Evolutionary conservation across 2,329 filamentous ascomycete species (phyloP).

Genomic region (Sclerotinia subarctica): DNA sequence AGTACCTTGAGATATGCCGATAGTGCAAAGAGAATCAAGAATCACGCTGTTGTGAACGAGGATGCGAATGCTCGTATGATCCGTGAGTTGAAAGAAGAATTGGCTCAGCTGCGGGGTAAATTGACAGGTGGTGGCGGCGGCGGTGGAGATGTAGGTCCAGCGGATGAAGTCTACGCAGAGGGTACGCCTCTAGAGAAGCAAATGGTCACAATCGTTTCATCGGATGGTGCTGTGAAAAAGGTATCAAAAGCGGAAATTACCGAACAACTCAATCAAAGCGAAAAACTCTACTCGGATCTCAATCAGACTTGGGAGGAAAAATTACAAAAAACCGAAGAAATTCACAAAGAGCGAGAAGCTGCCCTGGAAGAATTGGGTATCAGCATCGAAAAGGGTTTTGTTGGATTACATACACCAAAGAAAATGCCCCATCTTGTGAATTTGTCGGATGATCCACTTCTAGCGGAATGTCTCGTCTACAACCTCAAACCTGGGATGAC

Average conservation of each 20-base stretch:
- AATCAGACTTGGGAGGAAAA: conserved; percentile 99
- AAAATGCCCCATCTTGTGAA: conserved; percentile 99
- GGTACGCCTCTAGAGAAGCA: conserved; percentile 93
- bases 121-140: conserved; percentile 56
- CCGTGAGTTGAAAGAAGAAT: conserved; percentile 91
- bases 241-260: conserved; percentile 98
- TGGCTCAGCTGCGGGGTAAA: conserved; percentile 82
- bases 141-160: conserved; percentile 45
- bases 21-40: conserved; percentile 98
- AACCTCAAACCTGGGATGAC: conserved; percentile 95
- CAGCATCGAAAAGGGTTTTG: conserved; percentile 97
- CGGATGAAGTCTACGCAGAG: conserved; percentile 84
- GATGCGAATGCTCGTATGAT: conserved; percentile 99
- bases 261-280: conserved; percentile 91
- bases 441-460: conserved; percentile 85
- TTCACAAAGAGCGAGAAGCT: conserved; percentile 94
- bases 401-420: conserved; percentile 92
- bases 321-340: conserved; percentile 88
- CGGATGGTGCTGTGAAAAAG: conserved; percentile 85
- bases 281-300: conserved; percentile 91
- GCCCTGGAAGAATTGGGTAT: conserved; percentile 96
- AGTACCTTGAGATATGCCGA: conserved; percentile 95
- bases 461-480: conserved; percentile 95
- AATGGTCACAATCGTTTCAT: conserved; percentile 86
- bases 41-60: conserved; percentile 98